Conservation (phyloP, 306 rosid genomes). For the Dalbergia cultrata region DNA sequence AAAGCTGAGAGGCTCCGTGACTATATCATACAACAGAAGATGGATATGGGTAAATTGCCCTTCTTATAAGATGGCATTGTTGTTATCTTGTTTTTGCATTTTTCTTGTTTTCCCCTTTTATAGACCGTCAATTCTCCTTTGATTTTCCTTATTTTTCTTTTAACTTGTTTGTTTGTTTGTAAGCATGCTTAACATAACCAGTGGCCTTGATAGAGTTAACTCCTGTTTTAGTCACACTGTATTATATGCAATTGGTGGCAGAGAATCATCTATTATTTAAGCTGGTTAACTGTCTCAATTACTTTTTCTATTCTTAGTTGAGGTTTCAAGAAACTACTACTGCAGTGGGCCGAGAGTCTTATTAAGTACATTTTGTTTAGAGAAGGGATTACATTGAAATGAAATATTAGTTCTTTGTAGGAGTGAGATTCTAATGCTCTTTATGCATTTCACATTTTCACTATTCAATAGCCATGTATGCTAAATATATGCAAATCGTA, state of each 20-base stretch:
- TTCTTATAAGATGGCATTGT: conserved; percentile 18
- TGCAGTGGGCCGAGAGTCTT: neutral
- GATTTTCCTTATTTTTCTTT: conserved; percentile 17
- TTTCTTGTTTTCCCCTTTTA: neutral
- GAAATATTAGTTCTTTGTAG: conserved; percentile 11
- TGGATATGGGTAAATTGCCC: conserved; percentile 46
- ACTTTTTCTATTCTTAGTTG: neutral
- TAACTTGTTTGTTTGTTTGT: neutral
- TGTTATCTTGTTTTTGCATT: neutral
- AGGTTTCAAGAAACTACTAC: conserved; percentile 9
- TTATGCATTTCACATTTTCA: neutral
- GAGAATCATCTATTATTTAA: neutral
- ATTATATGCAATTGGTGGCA: neutral
- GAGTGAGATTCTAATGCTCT: conserved; percentile 7
- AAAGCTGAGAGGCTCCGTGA: no score
- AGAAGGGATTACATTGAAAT: conserved; percentile 2
- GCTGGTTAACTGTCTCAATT: conserved; percentile 28
- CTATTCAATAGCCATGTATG: neutral
- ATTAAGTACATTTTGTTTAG: neutral
- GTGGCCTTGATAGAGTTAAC: neutral
- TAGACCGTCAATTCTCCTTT: neutral
- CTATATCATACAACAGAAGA: no score
- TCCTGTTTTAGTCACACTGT: neutral
- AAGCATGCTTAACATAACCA: conserved; percentile 6
- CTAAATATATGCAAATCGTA: neutral